Percentiles rank a stretch among this genome's conserved stretches.
Conservation (phyloP, 768 basidiomycete species). For the Tephrocybe sp. region DNA sequence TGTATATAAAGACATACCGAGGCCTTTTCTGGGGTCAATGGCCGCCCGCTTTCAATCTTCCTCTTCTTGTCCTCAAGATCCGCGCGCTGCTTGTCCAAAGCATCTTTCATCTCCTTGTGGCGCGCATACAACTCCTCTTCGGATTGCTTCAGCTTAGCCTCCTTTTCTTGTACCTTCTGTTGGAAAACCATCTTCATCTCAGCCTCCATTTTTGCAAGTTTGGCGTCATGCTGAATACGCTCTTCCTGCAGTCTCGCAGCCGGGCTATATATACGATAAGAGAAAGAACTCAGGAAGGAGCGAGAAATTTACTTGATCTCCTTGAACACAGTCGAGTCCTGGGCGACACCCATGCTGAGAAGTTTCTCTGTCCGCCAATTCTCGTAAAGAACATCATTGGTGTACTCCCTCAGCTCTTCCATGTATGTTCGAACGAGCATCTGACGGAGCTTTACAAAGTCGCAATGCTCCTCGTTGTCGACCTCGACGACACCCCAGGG, state of each 20-base stretch:
- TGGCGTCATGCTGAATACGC: slow-evolving; percentile 92
- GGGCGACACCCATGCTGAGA: slow-evolving; percentile 94
- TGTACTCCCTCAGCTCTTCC: slow-evolving; percentile 98
- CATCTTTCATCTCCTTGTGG: slow-evolving; percentile 99
- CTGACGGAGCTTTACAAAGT: slow-evolving; percentile 98
- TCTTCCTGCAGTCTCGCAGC: slow-evolving; percentile 96
- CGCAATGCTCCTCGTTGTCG: slow-evolving; percentile 98
- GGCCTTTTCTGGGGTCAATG: slow-evolving; percentile 92
- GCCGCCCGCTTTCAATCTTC: slow-evolving; percentile 90
- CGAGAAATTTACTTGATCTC: slow-evolving; percentile 85
- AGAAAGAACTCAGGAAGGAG: slow-evolving; percentile 8
- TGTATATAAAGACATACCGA: slow-evolving; percentile 50
- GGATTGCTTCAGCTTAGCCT: slow-evolving; percentile 96
- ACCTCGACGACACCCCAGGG: slow-evolving; percentile 99
- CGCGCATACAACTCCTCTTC: slow-evolving; percentile 99
- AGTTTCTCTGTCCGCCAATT: slow-evolving; percentile 98
- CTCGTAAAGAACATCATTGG: slow-evolving; percentile 94
- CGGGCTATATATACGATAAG: slow-evolving; percentile 54
- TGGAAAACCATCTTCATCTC: slow-evolving; percentile 99
- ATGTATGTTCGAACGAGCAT: slow-evolving; percentile 99
- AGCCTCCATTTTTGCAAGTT: slow-evolving; percentile 98
- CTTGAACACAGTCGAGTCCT: slow-evolving; percentile 97
- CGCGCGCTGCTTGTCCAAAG: slow-evolving; percentile 90
- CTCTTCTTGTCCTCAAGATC: slow-evolving; percentile 99
- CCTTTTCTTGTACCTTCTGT: slow-evolving; percentile 99